phyloP scores from a whole-genome alignment of 2,329 filamentous ascomycete genomes.

The Didymella pomorum region DNA sequence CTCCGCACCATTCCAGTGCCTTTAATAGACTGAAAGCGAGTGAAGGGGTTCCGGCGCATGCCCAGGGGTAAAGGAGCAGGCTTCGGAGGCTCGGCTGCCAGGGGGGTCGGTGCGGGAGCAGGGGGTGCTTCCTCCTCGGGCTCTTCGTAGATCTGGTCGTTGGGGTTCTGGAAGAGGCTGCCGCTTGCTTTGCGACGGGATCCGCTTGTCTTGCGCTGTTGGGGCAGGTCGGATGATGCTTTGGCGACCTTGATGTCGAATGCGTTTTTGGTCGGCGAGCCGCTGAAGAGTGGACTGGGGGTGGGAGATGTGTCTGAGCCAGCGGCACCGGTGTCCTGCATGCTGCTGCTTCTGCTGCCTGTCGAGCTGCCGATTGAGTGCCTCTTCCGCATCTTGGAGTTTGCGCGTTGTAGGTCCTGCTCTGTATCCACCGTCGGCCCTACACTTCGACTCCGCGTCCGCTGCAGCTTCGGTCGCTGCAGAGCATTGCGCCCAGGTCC shows the following conservation, averaged over 20 bases:
- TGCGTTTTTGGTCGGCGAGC: constrained; percentile 33
- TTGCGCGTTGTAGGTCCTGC: constrained; percentile 43
- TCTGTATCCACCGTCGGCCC: constrained; percentile 40
- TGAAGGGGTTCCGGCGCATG: constrained; percentile 71
- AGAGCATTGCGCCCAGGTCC: constrained; percentile 42
- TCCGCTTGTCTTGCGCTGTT: constrained; percentile 67
- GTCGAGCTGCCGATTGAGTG: constrained; percentile 48
- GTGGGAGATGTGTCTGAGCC: constrained; percentile 36
- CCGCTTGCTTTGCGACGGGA: constrained; percentile 75
- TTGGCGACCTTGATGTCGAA: constrained; percentile 39
- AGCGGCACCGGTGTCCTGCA: constrained; percentile 49
- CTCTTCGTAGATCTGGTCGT: constrained; percentile 90
- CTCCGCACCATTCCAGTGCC: constrained; percentile 54
- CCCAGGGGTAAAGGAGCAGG: constrained; percentile 54
- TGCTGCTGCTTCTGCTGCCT: constrained; percentile 50
- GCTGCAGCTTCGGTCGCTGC: constrained; percentile 75
- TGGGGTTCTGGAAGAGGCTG: constrained; percentile 71
- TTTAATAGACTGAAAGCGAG: constrained; percentile 65
- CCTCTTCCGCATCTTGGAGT: constrained; percentile 46
- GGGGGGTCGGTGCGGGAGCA: constrained; percentile 38
- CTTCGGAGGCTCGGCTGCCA: constrained; percentile 42
- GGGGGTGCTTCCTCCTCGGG: constrained; percentile 62
- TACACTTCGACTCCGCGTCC: constrained; percentile 63
- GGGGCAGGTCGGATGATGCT: constrained; percentile 35
- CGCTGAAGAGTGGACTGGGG: constrained; percentile 27